phyloP scores from a whole-genome alignment of 1,284 basidiomycete genomes.

The Ganoderma multipileum region DNA sequence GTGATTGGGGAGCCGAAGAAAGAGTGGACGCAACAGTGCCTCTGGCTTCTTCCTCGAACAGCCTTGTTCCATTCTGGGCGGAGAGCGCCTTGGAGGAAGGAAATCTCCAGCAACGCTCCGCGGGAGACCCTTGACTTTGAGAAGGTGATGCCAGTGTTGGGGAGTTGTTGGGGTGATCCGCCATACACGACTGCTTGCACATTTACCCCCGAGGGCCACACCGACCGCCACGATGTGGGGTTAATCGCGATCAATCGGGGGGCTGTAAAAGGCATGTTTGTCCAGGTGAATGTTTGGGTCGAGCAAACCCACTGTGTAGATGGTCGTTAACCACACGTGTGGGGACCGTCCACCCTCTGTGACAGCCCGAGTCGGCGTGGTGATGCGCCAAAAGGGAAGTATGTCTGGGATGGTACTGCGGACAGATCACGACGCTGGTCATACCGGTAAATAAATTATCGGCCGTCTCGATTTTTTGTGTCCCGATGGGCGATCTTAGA shows the following conservation, averaged over 20 bases:
- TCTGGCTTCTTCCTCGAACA: neutral
- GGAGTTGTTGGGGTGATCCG: neutral
- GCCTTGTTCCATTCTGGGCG: neutral
- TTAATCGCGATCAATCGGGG: conserved; percentile 1
- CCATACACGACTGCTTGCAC: neutral
- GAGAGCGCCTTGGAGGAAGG: neutral
- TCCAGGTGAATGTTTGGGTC: neutral
- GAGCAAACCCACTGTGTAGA: neutral
- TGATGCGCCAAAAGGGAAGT: neutral
- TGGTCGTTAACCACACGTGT: neutral
- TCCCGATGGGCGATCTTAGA: neutral
- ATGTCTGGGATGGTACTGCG: neutral
- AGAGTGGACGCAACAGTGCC: neutral
- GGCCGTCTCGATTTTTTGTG: neutral
- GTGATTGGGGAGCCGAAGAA: neutral
- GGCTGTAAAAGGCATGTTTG: neutral
- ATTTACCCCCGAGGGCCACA: neutral
- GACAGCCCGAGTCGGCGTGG: neutral
- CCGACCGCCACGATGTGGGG: neutral
- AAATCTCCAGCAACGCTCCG: neutral
- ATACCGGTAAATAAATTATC: neutral
- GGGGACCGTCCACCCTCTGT: neutral
- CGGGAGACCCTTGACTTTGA: no score
- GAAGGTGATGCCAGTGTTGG: no score
- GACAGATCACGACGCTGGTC: neutral